phyloP scores from a whole-genome alignment of 1,139 yeast genomes.

The Hemisphaericaspora subhashii region DNA sequence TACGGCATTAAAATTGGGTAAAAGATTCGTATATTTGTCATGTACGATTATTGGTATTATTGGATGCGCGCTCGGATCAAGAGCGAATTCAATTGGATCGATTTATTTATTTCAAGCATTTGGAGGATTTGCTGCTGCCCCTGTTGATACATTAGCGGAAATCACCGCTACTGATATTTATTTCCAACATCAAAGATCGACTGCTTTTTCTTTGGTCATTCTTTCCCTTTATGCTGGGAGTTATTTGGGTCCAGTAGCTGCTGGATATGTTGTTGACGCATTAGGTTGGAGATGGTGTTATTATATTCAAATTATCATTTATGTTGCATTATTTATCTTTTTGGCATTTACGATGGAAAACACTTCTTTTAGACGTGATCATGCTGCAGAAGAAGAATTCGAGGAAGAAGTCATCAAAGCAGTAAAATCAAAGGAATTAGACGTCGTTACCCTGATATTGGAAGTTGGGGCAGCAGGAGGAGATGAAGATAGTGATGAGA shows the following conservation, averaged over 20 bases:
- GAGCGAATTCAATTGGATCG: conserved; percentile 25
- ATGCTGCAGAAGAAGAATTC: conserved; percentile 16
- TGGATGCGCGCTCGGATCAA: conserved; percentile 38
- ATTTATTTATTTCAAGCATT: conserved; percentile 35
- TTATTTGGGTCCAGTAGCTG: conserved; percentile 45
- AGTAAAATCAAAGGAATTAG: conserved; percentile 24
- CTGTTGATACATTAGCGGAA: conserved; percentile 50
- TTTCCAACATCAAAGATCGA: conserved; percentile 49
- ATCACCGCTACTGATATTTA: conserved; percentile 49
- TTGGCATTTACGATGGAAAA: conserved; percentile 48
- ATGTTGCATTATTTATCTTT: conserved; percentile 42
- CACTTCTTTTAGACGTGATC: conserved; percentile 32
- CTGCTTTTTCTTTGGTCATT: conserved; percentile 36
- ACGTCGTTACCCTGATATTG: conserved; percentile 9
- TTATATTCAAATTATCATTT: conserved; percentile 47
- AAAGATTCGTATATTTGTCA: conserved; percentile 36
- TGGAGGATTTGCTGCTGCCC: conserved; percentile 49
- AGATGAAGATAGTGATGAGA: conserved; percentile 10
- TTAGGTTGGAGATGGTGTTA: conserved; percentile 50
- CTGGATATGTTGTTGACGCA: conserved; percentile 42
- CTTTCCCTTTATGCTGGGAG: conserved; percentile 47
- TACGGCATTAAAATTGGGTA: conserved; percentile 41
- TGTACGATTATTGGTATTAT: conserved; percentile 34
- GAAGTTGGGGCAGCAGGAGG: conserved; percentile 10
- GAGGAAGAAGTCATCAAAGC: conserved; percentile 23